These are phyloP conservation scores for Peronosclerospora sorghi DNA, from an alignment of 352 stramenopile species.

Conservation along the genomic window DNA sequence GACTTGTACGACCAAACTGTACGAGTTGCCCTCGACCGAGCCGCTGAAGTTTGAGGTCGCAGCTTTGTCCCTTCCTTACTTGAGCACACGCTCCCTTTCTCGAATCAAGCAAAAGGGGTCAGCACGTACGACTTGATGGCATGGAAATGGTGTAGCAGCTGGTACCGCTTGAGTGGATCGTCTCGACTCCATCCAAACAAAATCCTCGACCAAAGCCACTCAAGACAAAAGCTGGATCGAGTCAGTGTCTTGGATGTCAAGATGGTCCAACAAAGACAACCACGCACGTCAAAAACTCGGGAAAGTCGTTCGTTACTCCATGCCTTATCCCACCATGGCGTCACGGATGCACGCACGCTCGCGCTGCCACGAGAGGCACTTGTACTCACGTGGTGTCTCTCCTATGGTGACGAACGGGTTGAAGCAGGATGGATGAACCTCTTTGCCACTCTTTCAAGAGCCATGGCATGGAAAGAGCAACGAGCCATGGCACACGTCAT, in stretches of 20 bases:
- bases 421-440: constrained; percentile 25
- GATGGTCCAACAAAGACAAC: too few relatives aligned
- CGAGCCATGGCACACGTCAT: constrained; percentile 21
- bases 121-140: too few relatives aligned
- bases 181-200: constrained; percentile 45
- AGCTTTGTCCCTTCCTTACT: constrained; percentile 7
- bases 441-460: constrained; percentile 29
- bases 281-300: constrained; percentile 14
- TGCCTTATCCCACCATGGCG: constrained; percentile 17
- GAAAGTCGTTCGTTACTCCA: constrained; percentile 14
- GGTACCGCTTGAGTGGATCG: constrained; percentile 34
- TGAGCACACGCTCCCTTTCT: constrained; percentile 38
- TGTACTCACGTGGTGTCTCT: too few relatives aligned
- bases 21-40: constrained; percentile 47
- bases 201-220: constrained; percentile 56
- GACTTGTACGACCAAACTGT: constrained; percentile 25
- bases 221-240: neutral
- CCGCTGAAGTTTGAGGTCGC: constrained; percentile 49
- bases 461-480: constrained; percentile 17
- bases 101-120: neutral
- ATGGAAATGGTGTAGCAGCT: constrained; percentile 16
- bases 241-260: too few relatives aligned
- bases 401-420: too few relatives aligned
- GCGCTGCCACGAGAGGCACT: constrained; percentile 4
- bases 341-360: neutral